A percentile compares a stretch with the other conserved stretches of the same genome.
These are phyloP conservation scores for Kokia cookei DNA, from an alignment of 441 rosid genomes.

Conservation along the genomic window DNA sequence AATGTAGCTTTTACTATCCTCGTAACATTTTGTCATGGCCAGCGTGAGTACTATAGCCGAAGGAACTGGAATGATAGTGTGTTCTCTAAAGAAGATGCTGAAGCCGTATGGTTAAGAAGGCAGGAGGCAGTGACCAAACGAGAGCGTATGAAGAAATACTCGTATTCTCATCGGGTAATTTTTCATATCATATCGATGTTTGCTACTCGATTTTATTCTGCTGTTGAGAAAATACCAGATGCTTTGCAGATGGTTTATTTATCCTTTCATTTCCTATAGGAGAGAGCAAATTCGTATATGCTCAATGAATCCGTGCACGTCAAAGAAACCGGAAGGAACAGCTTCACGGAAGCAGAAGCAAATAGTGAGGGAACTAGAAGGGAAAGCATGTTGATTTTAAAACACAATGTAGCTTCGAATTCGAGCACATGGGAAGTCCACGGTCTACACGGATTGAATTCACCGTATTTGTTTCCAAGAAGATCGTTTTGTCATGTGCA, in stretches of 20 bases:
- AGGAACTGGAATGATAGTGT: slow-evolving; percentile 58
- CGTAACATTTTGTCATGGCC: neutral
- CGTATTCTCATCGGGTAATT: slow-evolving; percentile 66
- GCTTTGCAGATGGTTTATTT: neutral
- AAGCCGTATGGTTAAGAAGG: slow-evolving; percentile 48
- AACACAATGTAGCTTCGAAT: slow-evolving; percentile 18
- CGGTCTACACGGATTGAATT: slow-evolving; percentile 24
- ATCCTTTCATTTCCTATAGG: slow-evolving; percentile 28
- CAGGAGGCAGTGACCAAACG: slow-evolving; percentile 58
- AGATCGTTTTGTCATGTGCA: slow-evolving; percentile 53
- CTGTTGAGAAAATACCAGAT: neutral
- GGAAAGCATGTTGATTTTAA: slow-evolving; percentile 24
- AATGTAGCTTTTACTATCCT: neutral
- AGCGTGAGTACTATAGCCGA: slow-evolving; percentile 37
- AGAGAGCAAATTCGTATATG: slow-evolving; percentile 38
- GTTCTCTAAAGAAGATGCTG: slow-evolving; percentile 55
- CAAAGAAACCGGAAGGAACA: slow-evolving; percentile 36
- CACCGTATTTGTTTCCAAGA: slow-evolving; percentile 49
- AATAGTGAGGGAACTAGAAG: slow-evolving; percentile 13
- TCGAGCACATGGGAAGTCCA: neutral
- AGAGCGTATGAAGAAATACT: slow-evolving; percentile 74
- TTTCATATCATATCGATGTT: neutral
- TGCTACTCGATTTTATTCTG: neutral
- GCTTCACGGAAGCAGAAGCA: slow-evolving; percentile 21
- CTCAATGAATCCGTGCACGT: slow-evolving; percentile 30